These are phyloP conservation scores for Plasmopara viticola DNA, from an alignment of 352 stramenopile genomes.

Conservation along the genomic window DNA sequence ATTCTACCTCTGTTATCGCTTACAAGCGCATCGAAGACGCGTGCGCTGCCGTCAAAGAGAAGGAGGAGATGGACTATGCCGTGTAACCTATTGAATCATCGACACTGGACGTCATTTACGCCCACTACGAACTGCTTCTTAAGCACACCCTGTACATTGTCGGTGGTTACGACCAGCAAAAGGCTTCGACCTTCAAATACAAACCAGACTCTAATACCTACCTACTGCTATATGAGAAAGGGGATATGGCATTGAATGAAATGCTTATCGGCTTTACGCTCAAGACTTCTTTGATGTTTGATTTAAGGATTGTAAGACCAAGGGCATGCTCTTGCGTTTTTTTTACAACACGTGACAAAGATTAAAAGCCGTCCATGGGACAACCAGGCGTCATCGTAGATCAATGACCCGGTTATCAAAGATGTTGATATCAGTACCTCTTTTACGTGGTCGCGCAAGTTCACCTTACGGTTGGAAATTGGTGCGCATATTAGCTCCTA, in stretches of 20 bases:
- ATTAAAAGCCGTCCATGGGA: constrained; percentile 63
- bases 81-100: constrained; percentile 93
- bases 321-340: constrained; percentile 53
- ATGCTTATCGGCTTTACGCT: constrained; percentile 31
- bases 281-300: constrained; percentile 73
- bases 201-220: constrained; percentile 81
- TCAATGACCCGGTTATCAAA: not conserved
- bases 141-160: constrained; percentile 66
- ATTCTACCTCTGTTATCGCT: constrained; percentile 25
- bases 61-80: constrained; percentile 89
- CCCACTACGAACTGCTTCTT: constrained; percentile 89
- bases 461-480: constrained; percentile 41
- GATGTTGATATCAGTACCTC: constrained; percentile 45
- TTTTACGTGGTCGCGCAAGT: constrained; percentile 71
- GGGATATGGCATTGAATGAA: constrained; percentile 28
- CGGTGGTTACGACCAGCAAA: constrained; percentile 41
- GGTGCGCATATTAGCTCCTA: constrained; percentile 58
- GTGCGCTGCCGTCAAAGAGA: constrained; percentile 42
- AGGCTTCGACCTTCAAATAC: constrained; percentile 8
- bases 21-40: constrained; percentile 41
- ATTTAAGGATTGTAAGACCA: constrained; percentile 57
- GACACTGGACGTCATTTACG: constrained; percentile 92
- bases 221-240: constrained; percentile 70
- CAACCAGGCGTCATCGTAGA: constrained; percentile 2
- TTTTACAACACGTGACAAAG: constrained; percentile 58